Conservation (phyloP, 2,329 filamentous ascomycete species). For the Aspergillus pseudoglaucus region DNA sequence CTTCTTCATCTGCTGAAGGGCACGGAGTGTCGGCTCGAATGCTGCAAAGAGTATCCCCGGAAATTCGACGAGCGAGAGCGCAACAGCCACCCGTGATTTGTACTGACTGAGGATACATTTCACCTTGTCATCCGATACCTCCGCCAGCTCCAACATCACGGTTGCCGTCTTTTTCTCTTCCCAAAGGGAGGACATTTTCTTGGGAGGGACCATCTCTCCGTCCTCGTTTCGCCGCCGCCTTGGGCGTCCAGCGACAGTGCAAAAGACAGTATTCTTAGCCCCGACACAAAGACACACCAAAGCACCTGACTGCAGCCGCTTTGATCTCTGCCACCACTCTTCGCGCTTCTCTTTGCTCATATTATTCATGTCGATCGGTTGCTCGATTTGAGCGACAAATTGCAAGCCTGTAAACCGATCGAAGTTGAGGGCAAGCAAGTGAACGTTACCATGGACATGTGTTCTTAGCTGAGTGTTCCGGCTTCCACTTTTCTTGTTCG, state of each 20-base stretch:
- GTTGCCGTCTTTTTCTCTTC: constrained; percentile 21
- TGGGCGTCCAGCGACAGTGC: constrained; percentile 12
- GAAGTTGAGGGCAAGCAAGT: constrained; percentile 9
- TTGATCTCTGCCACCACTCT: constrained; percentile 26
- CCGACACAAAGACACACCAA: constrained; percentile 22
- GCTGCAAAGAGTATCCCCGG: constrained; percentile 54
- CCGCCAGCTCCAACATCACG: constrained; percentile 22
- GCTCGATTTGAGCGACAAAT: constrained; percentile 18
- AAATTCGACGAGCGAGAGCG: constrained; percentile 51
- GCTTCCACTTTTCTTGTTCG: background rate
- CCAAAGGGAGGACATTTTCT: constrained; percentile 12
- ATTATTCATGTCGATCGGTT: constrained; percentile 12
- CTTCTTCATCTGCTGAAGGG: constrained; percentile 49
- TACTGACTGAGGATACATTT: constrained; percentile 14
- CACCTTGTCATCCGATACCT: constrained; percentile 17
- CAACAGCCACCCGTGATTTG: background rate
- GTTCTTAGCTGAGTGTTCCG: constrained; percentile 7
- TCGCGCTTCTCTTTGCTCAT: constrained; percentile 8
- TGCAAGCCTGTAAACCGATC: constrained; percentile 12
- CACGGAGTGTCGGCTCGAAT: constrained; percentile 52
- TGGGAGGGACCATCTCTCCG: background rate
- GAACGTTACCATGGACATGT: constrained; percentile 6
- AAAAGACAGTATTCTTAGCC: constrained; percentile 18
- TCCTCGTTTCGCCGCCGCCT: constrained; percentile 10
- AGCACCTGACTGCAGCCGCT: constrained; percentile 21